Evolutionary conservation across 768 basidiomycete species (phyloP), one percentile per base, ranked within the genome.

Genomic region (Saitozyma podzolica): DNA sequence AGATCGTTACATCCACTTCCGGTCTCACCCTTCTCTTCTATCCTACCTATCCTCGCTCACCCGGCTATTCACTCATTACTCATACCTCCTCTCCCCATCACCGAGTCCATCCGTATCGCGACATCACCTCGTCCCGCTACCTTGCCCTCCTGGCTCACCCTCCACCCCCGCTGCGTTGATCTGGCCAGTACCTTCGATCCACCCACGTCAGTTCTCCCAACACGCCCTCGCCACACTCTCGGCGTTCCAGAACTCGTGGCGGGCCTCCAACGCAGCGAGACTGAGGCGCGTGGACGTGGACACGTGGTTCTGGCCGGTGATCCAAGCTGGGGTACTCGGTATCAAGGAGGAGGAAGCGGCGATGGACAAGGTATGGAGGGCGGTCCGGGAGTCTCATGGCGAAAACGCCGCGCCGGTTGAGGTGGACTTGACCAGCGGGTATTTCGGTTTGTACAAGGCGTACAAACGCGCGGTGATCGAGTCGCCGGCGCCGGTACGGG

Each of bases 1-100:
- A 80, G 96, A 99, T 78, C 89, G 96, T 20, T 98, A 98, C 77
- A 79, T 98, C 9, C 86, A 87, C 59, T 88, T 99, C 75, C 76
- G 75, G 0, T 78, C 77, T 3, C 86, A 92, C 62, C 81, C 84
- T 0, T 72, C 74, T 0, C 80, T 98, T 5, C 86, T 92, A 1
- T 85, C 89, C 56, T 98, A 98, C 76, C 92, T 94, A 68, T 84
- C 86, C 65, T 85, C 87, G 37, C 92, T 95, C 72, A 81, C 95
- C 52, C 81, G 84, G 54, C 83, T 84, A 1, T 84, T 88, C 56
- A 84, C 87, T 0, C 79, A 82, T 1, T 91, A 90, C 76, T 93
- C 93, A 0, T 97, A 88, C 74, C 69, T 68, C n/a, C 77, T 83
- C n/a, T 61, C 74, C 10, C 69, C 78, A 6, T 67, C 69, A 4